Evolutionary conservation across 768 basidiomycete species (phyloP).

Genomic region (Termitomyces sp.): DNA sequence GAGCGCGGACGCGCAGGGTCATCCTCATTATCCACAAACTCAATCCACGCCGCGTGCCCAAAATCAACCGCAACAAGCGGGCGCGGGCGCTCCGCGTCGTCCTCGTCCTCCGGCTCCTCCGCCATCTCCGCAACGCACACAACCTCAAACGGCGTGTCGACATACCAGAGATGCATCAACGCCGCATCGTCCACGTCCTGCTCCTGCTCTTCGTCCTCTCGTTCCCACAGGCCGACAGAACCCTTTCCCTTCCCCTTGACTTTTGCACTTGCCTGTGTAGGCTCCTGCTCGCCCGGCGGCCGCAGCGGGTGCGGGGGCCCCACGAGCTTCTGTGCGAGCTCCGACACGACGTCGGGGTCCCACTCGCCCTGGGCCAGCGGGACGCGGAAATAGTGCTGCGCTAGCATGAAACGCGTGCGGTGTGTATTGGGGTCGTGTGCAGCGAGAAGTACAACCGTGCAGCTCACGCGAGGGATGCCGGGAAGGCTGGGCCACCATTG

Average conservation of each 20-base stretch:
- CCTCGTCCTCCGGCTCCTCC: slow-evolving; percentile 27
- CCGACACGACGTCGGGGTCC: slow-evolving; percentile 10
- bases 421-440: slow-evolving; percentile 58
- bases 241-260: background rate
- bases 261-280: background rate
- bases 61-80: slow-evolving; percentile 83
- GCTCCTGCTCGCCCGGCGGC: background rate
- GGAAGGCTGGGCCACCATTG: slow-evolving; percentile 78
- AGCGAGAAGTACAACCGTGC: slow-evolving; percentile 65
- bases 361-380: slow-evolving; percentile 41
- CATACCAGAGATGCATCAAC: slow-evolving; percentile 67
- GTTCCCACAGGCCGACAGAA: slow-evolving; percentile 10
- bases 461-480: slow-evolving; percentile 60
- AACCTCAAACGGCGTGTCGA: slow-evolving; percentile 66
- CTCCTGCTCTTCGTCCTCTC: slow-evolving; percentile 12
- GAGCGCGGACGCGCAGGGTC: slow-evolving; percentile 12
- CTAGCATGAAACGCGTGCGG: slow-evolving; percentile 57
- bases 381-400: slow-evolving; percentile 73
- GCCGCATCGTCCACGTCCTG: slow-evolving; percentile 37
- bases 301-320: slow-evolving; percentile 6
- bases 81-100: slow-evolving; percentile 43
- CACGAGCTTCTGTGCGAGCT: slow-evolving; percentile 8
- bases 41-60: slow-evolving; percentile 83
- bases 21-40: slow-evolving; percentile 39
- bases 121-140: slow-evolving; percentile 53